Evolutionary conservation across 2,329 filamentous ascomycete genomes (phyloP).

Genomic region (Fusarium sambucinum): DNA sequence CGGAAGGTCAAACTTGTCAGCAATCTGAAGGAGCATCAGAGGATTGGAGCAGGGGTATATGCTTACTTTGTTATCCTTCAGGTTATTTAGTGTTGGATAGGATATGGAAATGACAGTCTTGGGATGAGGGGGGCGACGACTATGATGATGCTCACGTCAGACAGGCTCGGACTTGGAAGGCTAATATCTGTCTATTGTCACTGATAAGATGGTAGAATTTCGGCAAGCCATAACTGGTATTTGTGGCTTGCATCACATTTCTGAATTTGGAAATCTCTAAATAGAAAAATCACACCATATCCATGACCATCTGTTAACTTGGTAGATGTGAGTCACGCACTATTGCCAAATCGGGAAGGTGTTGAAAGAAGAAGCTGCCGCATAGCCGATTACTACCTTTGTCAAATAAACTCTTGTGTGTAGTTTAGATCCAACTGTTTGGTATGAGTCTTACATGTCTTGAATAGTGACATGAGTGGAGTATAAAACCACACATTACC

Average conservation of each 20-base stretch:
- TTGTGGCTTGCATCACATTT: not conserved
- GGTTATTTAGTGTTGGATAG: not conserved
- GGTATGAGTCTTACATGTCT: not conserved
- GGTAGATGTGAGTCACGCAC: conserved; percentile 5
- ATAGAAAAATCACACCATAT: not conserved
- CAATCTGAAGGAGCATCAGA: not conserved
- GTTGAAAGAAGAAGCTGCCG: not conserved
- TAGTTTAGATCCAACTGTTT: not conserved
- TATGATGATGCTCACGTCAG: conserved; percentile 9
- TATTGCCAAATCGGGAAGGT: conserved; percentile 16
- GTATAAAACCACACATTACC: not conserved
- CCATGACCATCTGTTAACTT: not conserved
- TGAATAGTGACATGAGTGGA: not conserved
- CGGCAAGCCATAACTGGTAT: not conserved
- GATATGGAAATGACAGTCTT: too few relatives aligned
- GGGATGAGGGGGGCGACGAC: not conserved
- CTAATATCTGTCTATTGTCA: not conserved
- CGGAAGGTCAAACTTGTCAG: conserved; percentile 5
- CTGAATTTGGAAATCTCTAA: not conserved
- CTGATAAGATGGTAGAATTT: not conserved
- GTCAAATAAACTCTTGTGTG: not conserved
- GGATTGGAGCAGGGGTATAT: conserved; percentile 23
- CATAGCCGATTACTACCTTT: not conserved
- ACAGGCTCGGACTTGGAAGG: not conserved
- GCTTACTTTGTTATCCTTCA: conserved; percentile 28